Evolutionary conservation across 139 green algal species (phyloP), one percentile per base, ranked within the genome.

Genomic region (Raphidocelis subcapitata): DNA sequence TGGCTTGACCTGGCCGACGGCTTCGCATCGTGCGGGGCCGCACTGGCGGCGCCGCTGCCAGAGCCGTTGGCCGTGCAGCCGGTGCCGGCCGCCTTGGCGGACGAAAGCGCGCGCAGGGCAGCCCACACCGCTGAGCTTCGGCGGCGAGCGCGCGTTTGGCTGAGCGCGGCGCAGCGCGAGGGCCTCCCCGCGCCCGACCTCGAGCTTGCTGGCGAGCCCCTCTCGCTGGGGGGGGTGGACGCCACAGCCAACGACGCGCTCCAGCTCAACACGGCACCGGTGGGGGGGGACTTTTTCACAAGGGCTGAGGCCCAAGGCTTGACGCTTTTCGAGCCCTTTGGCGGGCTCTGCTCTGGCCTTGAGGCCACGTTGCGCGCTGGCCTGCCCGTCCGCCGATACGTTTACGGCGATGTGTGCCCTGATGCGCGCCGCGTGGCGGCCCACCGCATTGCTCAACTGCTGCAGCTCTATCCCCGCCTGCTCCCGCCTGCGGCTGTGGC

Each of bases 311-410:
- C 21, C 24, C 14, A 64, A 3, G 51, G 49, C 18, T 5, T 79
- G 2, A 41, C 62, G 15, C 20, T 79, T 15, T 59, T 52, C 15
- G 65, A 79, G 56, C 46, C 54, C 1, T 79, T 79, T 64, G 65
- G 73, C 37, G 65, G 73, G 5, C 37, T 79, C 1, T 69, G 73
- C 16, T 21, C 47, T 15, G 73, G 73, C 5, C 18, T 79, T 21
- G 64, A 79, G 14, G 66, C 65, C 28, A n/a, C 44, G 28, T 36
- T 79, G 54, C 51, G 72, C 21, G 57, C 41, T 32, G 63, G 72
- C 18, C 0, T 79, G 2, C 8, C 4, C 26, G 73, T 79, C 16
- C n/a, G 29, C 3, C 33, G 44, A 20, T 79, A 79, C 29, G 31
- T 67, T 2, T 79, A 74, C 24, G 33, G 10, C 41, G 73, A 79